Evolutionary conservation across 2,329 filamentous ascomycete genomes (phyloP), one percentile per base, ranked within the genome.

Genomic region (Monosporascus sp.): DNA sequence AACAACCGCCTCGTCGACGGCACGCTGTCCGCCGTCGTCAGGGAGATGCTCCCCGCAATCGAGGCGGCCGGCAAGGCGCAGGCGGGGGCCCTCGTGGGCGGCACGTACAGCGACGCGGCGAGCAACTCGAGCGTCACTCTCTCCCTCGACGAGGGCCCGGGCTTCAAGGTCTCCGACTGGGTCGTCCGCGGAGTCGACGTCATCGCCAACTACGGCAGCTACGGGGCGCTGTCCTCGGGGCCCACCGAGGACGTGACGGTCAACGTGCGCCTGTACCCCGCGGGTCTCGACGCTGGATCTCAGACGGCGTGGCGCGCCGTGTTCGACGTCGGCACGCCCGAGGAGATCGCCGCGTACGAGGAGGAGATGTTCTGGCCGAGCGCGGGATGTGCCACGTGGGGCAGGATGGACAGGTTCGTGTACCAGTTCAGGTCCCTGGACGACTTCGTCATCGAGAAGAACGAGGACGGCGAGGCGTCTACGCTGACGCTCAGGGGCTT

Each of bases 101-200:
- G 76, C 26, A 70, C 64, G 0, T 79, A 75, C 54, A 51, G 52
- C 1, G 71, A 77, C 38, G 56, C 59, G 7, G 55, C 55, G 1
- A 72, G 65, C 19, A 73, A 75, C 61, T 76, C 75, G 0, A 72
- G 63, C 16, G 59, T 78, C 16, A 67, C 67, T 0, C 63, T 78
- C 17, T 53, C 61, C 0, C 52, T 72, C 3, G 73, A 77, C 46
- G 62, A 63, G 8, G 72, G 69, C 0, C 69, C 74, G 0, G 74
- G 75, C 0, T 62, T 78, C 1, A 48, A 61, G 8, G 68, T 78
- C 11, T 57, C 65, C 8, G 58, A 62, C 37, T 78, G 73, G 68
- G 58, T 65, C 16, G 67, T 75, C 38, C 71, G 71, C 9, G 73
- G 71, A 3, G 70, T 73, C 27, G 68, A 77, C 48, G 66, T 76